Evolutionary conservation across 371 early-diverging fungal species (phyloP).

Genomic region (Lichtheimia hyalospora): DNA sequence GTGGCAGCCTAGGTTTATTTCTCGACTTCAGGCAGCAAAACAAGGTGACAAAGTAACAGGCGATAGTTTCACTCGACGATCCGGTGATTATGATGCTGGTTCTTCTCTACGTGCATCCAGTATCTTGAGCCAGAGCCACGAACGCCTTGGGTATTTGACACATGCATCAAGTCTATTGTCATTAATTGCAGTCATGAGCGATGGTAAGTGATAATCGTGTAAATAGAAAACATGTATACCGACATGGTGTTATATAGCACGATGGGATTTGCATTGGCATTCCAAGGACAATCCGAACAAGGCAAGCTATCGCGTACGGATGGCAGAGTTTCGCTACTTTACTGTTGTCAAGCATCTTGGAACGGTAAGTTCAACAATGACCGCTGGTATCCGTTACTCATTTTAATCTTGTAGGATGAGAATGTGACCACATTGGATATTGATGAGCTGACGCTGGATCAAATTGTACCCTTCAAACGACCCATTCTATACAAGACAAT

Average conservation of each 20-base stretch:
- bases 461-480: conserved; percentile 15
- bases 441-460: conserved; percentile 48
- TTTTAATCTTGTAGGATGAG: conserved; percentile 27
- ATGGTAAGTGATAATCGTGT: conserved; percentile 13
- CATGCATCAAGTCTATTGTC: conserved; percentile 28
- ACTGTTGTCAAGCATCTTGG: conserved; percentile 58
- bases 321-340: conserved; percentile 59
- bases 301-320: conserved; percentile 42
- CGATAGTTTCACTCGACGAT: not conserved
- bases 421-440: conserved; percentile 60
- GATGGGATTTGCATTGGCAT: conserved; percentile 34
- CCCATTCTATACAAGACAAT: conserved; percentile 51
- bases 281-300: not conserved
- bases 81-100: not conserved
- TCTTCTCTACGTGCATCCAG: conserved; percentile 18
- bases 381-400: not conserved
- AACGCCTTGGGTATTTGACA: conserved; percentile 14
- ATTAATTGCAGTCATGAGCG: conserved; percentile 36
- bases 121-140: conserved; percentile 35
- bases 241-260: conserved; percentile 8
- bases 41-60: not conserved
- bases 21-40: not conserved
- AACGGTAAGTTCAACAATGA: conserved; percentile 25
- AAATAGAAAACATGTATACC: not conserved
- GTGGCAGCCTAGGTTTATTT: conserved; percentile 59